A percentile compares a stretch with the other conserved stretches of the same genome.
These are phyloP conservation scores for Xerocomus brunneocitrinus DNA, from an alignment of 768 basidiomycete species.

Conservation along the genomic window DNA sequence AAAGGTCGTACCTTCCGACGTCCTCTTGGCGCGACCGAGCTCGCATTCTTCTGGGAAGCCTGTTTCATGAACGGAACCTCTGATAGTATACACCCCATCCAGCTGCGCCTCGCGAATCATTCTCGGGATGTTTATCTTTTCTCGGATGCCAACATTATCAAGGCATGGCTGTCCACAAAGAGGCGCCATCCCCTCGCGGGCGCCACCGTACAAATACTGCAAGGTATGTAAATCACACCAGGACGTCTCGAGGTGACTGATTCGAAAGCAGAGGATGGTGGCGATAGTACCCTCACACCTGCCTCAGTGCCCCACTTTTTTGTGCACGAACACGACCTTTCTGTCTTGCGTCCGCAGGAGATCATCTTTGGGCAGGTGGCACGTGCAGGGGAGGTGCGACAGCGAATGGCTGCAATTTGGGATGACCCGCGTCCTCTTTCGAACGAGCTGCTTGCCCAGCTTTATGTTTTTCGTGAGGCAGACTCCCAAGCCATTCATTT, in stretches of 20 bases:
- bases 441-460: too few relatives aligned
- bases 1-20: not conserved
- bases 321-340: constrained; percentile 22
- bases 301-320: not conserved
- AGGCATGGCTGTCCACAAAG: too few relatives aligned
- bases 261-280: not conserved
- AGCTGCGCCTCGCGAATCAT: not conserved
- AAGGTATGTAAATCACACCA: not conserved
- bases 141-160: too few relatives aligned
- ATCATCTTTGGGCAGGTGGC: too few relatives aligned
- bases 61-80: not conserved
- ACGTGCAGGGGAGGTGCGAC: too few relatives aligned
- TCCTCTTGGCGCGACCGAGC: not conserved
- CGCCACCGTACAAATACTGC: not conserved
- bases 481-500: constrained; percentile 37
- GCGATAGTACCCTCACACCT: not conserved
- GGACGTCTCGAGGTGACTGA: not conserved
- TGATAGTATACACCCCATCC: not conserved
- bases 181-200: not conserved
- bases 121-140: not conserved
- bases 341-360: not conserved
- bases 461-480: constrained; percentile 9
- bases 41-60: not conserved
- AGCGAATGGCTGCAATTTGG: too few relatives aligned
- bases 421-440: too few relatives aligned